phyloP scores from a whole-genome alignment of 2,329 filamentous ascomycete genomes.

The Pyrenochaeta sp. region DNA sequence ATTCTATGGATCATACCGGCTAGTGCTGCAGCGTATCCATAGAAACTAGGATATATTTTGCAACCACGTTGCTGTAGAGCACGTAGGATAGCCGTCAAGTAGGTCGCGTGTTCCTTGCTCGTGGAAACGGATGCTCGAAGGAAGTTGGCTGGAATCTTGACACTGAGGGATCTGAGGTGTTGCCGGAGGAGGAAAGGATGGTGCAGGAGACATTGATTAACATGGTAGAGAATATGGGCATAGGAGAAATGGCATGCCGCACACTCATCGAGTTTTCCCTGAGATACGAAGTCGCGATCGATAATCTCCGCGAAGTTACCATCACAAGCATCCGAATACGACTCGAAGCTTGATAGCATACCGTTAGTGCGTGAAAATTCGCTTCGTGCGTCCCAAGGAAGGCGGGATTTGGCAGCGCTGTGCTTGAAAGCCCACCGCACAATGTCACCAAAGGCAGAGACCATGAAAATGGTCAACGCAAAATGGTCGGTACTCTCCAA shows the following conservation, averaged over 20 bases:
- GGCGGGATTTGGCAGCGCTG: constrained; percentile 17
- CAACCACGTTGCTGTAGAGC: constrained; percentile 25
- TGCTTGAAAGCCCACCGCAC: constrained; percentile 33
- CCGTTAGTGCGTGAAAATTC: constrained; percentile 46
- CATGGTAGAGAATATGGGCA: constrained; percentile 45
- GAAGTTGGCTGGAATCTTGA: constrained; percentile 43
- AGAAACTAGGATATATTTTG: constrained; percentile 40
- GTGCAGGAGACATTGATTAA: constrained; percentile 48
- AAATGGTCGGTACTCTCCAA: constrained; percentile 8
- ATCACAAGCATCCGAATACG: constrained; percentile 33
- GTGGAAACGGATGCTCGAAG: constrained; percentile 31
- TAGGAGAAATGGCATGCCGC: constrained; percentile 38
- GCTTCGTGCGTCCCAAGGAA: constrained; percentile 50
- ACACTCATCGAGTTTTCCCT: constrained; percentile 24
- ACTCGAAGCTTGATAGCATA: constrained; percentile 41
- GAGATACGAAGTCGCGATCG: constrained; percentile 11
- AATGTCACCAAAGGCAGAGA: constrained; percentile 43
- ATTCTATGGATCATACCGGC: constrained; percentile 25
- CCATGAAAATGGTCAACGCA: constrained; percentile 38
- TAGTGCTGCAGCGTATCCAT: constrained; percentile 45
- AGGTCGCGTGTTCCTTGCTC: constrained; percentile 39
- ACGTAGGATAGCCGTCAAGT: constrained; percentile 35
- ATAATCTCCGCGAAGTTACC: constrained; percentile 25
- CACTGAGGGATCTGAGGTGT: constrained; percentile 29
- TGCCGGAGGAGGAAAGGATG: constrained; percentile 47